These are phyloP conservation scores for Apiotrichum siamense DNA, from an alignment of 1,284 basidiomycete genomes.

Conservation along the genomic window DNA sequence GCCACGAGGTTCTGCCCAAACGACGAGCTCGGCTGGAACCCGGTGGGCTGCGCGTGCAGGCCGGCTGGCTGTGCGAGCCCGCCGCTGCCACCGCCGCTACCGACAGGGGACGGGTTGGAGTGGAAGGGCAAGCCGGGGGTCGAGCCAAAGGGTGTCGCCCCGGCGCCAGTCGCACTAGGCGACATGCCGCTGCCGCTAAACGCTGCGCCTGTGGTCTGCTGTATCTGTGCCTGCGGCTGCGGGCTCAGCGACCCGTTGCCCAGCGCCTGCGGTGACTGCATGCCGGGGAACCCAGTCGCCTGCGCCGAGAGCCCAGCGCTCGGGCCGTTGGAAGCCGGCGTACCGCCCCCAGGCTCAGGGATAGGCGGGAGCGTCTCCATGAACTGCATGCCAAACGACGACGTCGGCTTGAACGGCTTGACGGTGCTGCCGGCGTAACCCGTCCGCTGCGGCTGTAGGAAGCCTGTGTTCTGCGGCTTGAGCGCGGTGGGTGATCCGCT, in stretches of 20 bases:
- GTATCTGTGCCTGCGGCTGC: too few relatives aligned
- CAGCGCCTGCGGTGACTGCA: neutral
- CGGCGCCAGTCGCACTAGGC: neutral
- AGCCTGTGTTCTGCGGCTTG: conserved; percentile 19
- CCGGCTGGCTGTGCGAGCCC: neutral
- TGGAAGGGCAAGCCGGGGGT: too few relatives aligned
- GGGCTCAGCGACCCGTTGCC: neutral
- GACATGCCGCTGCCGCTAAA: neutral
- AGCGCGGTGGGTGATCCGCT: conserved; percentile 12
- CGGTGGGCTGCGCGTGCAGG: conserved; percentile 26
- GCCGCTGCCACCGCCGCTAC: neutral
- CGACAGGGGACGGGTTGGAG: neutral
- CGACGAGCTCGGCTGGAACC: conserved; percentile 76
- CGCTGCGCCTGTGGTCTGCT: neutral
- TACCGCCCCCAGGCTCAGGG: conserved; percentile 17
- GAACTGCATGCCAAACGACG: conserved; percentile 75
- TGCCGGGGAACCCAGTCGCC: conserved; percentile 22
- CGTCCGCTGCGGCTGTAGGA: conserved; percentile 67
- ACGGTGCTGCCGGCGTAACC: conserved; percentile 64
- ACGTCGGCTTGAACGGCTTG: conserved; percentile 86
- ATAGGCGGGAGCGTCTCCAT: conserved; percentile 67
- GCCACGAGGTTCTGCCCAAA: conserved; percentile 69
- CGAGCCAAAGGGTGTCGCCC: neutral
- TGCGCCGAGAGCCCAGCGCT: conserved; percentile 15
- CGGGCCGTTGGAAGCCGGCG: conserved; percentile 4